These are phyloP conservation scores for Cynara cardunculus DNA, from an alignment of 129 eudicot species.

Conservation along the genomic window DNA sequence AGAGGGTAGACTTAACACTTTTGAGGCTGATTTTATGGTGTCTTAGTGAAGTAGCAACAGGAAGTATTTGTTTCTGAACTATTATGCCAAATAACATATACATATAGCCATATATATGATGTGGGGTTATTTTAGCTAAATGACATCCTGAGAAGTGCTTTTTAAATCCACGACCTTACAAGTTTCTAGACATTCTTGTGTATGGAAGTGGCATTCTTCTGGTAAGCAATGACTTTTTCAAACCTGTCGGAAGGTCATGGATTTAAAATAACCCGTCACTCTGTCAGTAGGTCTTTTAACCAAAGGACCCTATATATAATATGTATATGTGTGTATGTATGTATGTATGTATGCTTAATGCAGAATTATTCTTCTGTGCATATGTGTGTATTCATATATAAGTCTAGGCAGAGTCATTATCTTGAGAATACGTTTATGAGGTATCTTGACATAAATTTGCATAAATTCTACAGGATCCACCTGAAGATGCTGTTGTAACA, in stretches of 20 bases:
- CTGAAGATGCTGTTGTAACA: constrained; percentile 94
- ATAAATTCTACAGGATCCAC: constrained; percentile 62
- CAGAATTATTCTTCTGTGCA: neutral
- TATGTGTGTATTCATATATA: neutral
- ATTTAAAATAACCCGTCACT: neutral
- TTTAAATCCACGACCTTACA: neutral
- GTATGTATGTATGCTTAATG: neutral
- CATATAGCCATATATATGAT: neutral
- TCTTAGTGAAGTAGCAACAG: neutral
- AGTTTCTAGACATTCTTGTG: neutral
- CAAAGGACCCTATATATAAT: neutral
- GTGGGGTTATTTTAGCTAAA: neutral
- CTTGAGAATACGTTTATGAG: neutral
- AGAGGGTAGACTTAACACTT: neutral
- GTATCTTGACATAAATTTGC: neutral
- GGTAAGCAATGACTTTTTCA: neutral
- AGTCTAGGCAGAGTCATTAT: neutral
- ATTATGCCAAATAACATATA: neutral
- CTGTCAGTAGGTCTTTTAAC: neutral
- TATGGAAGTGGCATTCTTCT: neutral
- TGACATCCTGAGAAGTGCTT: neutral
- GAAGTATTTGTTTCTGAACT: neutral
- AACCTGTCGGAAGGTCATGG: neutral
- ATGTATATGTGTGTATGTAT: neutral
- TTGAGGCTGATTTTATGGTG: neutral